Base-by-base conservation (phyloP, 1,139 yeast genomes). In the Pichia sp. region DNA sequence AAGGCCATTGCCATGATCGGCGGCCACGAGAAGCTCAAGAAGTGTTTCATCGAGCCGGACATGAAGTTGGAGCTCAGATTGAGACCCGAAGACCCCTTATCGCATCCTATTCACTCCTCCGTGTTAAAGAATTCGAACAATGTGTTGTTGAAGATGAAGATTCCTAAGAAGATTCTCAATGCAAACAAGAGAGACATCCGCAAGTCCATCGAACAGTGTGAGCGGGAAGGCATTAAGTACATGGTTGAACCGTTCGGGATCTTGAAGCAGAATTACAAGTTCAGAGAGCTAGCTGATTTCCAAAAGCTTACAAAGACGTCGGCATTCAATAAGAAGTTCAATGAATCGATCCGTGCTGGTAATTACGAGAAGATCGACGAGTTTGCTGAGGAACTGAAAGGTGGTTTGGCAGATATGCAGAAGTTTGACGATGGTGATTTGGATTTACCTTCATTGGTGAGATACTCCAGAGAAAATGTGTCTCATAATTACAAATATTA, bases 271-370 rank as follows among this genome's bases (percentile, higher is more conserved):
- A 85, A 85, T 17, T 85, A 81, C 58, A 78, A 87, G 56, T 93
- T 91, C 64, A 77, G 96, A 56, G 89, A 87, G 50, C 79, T 93
- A 73, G 82, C 93, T 1, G 99, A 93, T 66, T 93, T 89, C 63
- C 99, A 91, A 63, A 77, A 80, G 52, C 70, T 77, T 31, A 78
- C 91, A 18, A 77, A 76, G 46, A 75, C 79, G 54, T 84, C 86
- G 14, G 61, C 70, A 2, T 73, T 81, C 53, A 73, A 76, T 1
- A 53, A 65, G 4, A 68, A 69, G 31, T 69, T 79, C 48, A 62
- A 71, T 35, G 56, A 65, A 1, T 66, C 81, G 1, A 55, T 80
- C 1, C 67, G 66, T 37, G 52, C 65, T 0, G 75, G 78, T 8
- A 65, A 76, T 53, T 63, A 71, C 30, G 53, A 59, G 4, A 60